Evolutionary conservation across 2,329 filamentous ascomycete species (phyloP), one percentile per base, ranked within the genome.

Genomic region (Aspergillus hiratsukae): DNA sequence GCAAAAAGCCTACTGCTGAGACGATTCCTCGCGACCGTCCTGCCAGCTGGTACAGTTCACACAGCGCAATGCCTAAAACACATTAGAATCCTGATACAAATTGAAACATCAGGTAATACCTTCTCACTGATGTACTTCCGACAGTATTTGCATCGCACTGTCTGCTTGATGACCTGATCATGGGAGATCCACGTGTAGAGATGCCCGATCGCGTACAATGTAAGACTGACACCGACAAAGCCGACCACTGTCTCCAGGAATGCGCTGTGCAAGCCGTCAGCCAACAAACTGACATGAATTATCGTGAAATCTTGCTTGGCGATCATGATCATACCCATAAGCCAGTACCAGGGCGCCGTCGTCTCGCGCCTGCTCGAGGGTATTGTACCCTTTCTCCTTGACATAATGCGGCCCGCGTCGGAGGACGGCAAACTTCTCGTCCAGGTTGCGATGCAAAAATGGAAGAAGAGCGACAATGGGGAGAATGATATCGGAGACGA

Each of bases 301-400:
- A 4, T 4, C 3, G 4, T n/a, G 4, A 6, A 9, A 29, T 35
- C 8, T 17, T 8, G 21, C 6, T 10, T 28, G 19, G 41, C 31
- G 51, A 70, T 17, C 79, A 51, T 66, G 51, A 70, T 17, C 79
- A 51, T 66, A 86, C 80, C 87, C 88, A 61, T 88, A 90, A 0
- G 87, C 86, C 76, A 90, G 79, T 21, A 90, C 82, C 0, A 90
- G 82, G 1, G 88, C 88, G 1, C 87, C 88, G 61, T 91, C 88
- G 4, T 84, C 81, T 58, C 86, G 80, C 2, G 88, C 88, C 66
- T 88, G 85, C 46, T 83, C 75, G 6, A 89, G 75, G 1, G 88
- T 91, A 64, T 88, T 90, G 72, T 91, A 91, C 2, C 85, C 84
- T 19, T 73, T 69, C 3, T 78, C 73, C 1, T 75, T 74, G 4